phyloP scores from a whole-genome alignment of 257 asterid species.

The Catharanthus roseus region DNA sequence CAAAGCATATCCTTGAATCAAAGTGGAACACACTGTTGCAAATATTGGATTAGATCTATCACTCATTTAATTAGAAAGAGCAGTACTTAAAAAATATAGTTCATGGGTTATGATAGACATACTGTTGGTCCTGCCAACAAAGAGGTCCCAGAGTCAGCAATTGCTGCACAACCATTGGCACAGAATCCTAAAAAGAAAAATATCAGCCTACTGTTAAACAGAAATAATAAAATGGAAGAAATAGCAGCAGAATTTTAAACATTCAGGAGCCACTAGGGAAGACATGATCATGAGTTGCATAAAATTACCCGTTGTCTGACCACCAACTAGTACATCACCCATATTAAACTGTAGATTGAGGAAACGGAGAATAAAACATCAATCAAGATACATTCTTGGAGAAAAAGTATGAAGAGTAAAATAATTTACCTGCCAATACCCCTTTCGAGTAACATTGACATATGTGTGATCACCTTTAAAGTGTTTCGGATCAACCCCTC shows the following conservation, averaged over 20 bases:
- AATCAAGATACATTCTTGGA: background rate
- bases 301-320: conserved; percentile 64
- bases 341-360: conserved; percentile 53
- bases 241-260: background rate
- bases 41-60: background rate
- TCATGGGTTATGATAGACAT: conserved; percentile 24
- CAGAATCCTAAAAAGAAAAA: conserved; percentile 52
- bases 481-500: conserved; percentile 80
- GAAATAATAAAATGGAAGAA: background rate
- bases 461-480: conserved; percentile 78
- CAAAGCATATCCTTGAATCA: background rate
- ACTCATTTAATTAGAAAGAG: background rate
- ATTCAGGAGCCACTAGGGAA: conserved; percentile 6
- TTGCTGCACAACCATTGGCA: conserved; percentile 76
- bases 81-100: background rate
- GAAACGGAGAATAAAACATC: conserved; percentile 10
- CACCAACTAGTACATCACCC: conserved; percentile 77
- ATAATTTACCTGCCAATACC: conserved; percentile 81
- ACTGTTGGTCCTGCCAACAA: conserved; percentile 93
- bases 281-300: conserved; percentile 3
- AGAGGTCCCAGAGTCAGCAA: conserved; percentile 94
- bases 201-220: conserved; percentile 16
- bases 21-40: background rate
- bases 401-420: background rate
- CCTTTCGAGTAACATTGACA: conserved; percentile 75